Evolutionary conservation across 257 asterid genomes (phyloP).

Genomic region (Leptodermis oblonga): DNA sequence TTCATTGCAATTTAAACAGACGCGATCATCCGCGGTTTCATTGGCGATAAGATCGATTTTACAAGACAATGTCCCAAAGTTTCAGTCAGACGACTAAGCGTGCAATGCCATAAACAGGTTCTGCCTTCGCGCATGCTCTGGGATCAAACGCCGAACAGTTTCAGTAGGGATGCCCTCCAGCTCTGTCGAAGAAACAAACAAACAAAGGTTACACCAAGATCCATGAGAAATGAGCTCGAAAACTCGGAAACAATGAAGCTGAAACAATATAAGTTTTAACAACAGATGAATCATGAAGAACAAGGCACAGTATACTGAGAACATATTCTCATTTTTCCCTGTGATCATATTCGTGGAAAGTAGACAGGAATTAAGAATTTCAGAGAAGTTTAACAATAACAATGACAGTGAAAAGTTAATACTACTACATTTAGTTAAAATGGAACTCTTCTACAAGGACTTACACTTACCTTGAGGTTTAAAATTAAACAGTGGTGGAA

Average conservation of each 20-base stretch:
- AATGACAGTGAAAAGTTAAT: not conserved
- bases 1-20: constrained; percentile 20
- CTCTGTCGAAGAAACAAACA: constrained; percentile 43
- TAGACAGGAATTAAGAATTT: not conserved
- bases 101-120: constrained; percentile 95
- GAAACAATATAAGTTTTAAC: too few species aligned
- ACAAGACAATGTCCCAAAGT: constrained; percentile 14
- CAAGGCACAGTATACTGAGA: not conserved
- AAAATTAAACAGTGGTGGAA: constrained; percentile 91
- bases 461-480: constrained; percentile 69
- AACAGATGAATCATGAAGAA: not conserved
- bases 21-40: constrained; percentile 1
- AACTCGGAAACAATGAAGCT: not conserved
- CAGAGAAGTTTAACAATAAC: not conserved
- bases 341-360: not conserved
- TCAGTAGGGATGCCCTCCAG: constrained; percentile 76
- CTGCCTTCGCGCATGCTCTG: constrained; percentile 96
- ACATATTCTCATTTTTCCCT: not conserved
- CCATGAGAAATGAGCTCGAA: not conserved
- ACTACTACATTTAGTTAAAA: not conserved
- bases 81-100: constrained; percentile 32
- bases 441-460: not conserved
- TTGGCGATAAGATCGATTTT: constrained; percentile 4
- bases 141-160: constrained; percentile 79
- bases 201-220: not conserved